A percentile compares a stretch with the other conserved stretches of the same genome.
These are phyloP conservation scores for Chaetomium strumarium DNA, from an alignment of 2,329 filamentous ascomycete genomes.

Conservation along the genomic window DNA sequence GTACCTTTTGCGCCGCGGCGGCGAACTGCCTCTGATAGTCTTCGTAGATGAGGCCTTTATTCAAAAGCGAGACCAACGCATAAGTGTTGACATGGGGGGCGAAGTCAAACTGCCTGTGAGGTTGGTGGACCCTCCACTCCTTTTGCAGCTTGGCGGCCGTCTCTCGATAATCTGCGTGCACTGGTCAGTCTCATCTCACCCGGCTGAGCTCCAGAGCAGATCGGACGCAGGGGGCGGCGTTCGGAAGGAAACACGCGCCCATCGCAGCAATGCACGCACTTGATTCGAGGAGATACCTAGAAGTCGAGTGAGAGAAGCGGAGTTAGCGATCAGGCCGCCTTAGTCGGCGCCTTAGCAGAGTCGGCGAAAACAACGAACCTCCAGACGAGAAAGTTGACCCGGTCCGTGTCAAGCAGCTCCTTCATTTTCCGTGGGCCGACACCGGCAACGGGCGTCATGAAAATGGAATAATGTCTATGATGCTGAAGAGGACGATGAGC, in stretches of 20 bases:
- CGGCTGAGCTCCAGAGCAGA: not conserved
- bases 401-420: slow-evolving; percentile 59
- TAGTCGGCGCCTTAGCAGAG: slow-evolving; percentile 3
- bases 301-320: not conserved
- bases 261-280: slow-evolving; percentile 42
- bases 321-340: slow-evolving; percentile 13
- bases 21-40: slow-evolving; percentile 49
- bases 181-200: slow-evolving; percentile 25
- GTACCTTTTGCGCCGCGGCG: slow-evolving; percentile 44
- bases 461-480: slow-evolving; percentile 6
- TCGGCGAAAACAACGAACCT: slow-evolving; percentile 46
- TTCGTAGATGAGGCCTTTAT: slow-evolving; percentile 58
- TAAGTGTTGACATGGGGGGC: slow-evolving; percentile 60
- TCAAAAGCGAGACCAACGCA: slow-evolving; percentile 57
- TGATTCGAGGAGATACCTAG: slow-evolving; percentile 56
- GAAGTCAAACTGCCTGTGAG: slow-evolving; percentile 57
- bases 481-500: not conserved
- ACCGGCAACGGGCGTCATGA: slow-evolving; percentile 18
- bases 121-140: slow-evolving; percentile 59
- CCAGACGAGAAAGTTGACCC: slow-evolving; percentile 66
- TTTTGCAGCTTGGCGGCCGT: slow-evolving; percentile 63
- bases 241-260: slow-evolving; percentile 5
- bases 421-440: slow-evolving; percentile 41
- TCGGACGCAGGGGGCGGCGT: slow-evolving; percentile 1
- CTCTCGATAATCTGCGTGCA: slow-evolving; percentile 56